phyloP scores from a whole-genome alignment of 306 rosid genomes.

The Pueraria montana region DNA sequence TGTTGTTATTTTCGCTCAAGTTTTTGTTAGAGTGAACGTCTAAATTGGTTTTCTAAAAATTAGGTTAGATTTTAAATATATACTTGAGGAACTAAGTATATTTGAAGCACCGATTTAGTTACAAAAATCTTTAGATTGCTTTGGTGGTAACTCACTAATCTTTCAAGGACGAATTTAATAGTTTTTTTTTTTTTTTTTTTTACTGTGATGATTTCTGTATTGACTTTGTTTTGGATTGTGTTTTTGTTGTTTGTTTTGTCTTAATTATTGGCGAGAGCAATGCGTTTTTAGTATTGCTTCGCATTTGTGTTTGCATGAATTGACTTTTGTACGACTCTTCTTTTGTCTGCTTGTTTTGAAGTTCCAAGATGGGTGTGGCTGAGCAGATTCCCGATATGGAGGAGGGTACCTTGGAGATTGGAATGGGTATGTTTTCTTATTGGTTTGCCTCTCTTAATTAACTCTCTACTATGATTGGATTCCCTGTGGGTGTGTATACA shows the following conservation, averaged over 20 bases:
- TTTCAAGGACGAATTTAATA: neutral
- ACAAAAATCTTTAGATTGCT: neutral
- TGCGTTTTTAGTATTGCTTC: constrained; percentile 23
- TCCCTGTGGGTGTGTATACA: neutral
- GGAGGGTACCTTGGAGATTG: constrained; percentile 90
- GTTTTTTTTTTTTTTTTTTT: neutral
- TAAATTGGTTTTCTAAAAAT: neutral
- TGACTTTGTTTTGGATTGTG: neutral
- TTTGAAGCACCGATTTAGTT: neutral
- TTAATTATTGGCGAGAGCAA: neutral
- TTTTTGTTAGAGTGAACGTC: neutral
- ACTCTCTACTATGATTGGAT: constrained; percentile 19
- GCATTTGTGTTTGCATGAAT: constrained; percentile 22
- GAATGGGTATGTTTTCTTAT: constrained; percentile 78
- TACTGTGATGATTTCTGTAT: constrained; percentile 8
- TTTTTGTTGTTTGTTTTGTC: constrained; percentile 20
- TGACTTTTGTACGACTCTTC: constrained; percentile 34
- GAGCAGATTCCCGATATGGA: constrained; percentile 66
- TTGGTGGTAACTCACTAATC: neutral
- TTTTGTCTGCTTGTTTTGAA: constrained; percentile 51
- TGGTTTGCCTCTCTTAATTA: constrained; percentile 32
- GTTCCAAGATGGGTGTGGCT: constrained; percentile 73
- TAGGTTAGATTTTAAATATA: neutral
- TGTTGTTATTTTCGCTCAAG: neutral
- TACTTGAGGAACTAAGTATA: neutral